Evolutionary conservation across 305 asterid species (phyloP), one percentile per base, ranked within the genome.

Genomic region (Fraxinus greggii): DNA sequence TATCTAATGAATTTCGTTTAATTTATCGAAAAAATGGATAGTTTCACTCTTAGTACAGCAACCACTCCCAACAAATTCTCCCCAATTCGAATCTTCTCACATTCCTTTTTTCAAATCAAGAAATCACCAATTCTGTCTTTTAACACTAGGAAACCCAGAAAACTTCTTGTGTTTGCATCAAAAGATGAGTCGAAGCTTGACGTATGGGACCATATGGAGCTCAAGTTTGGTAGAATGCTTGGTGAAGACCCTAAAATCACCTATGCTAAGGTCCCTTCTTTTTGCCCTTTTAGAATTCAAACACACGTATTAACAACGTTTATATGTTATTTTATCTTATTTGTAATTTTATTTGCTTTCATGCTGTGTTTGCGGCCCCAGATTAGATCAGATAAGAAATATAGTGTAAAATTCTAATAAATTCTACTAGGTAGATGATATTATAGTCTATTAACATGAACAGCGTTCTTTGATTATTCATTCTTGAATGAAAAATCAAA

Each of bases 231-330:
- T 42, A 86, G 91, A 89, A 89, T 96, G 93, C 81, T 94, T 78
- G 99, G 98, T 75, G 98, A 96, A 90, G 98, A 96, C 95, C 98
- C 99, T 78, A 93, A 94, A 90, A 51, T 93, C 74, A 94, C 98
- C 83, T 72, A 94, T 78, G 97, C 99, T 45, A 96, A 96, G 99
- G 99, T 95, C 75, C 80, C 42, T 76, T 75, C 48, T 75, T 67
- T 67, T 63, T 74, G 72, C 24, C 73, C 23, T 72, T 72, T 15
- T 13, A 12, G 26, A 31, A 15, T 31, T 70, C 12, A 31, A 15
- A 31, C 23, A 15, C 26, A 2, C 42, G 19, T 29, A 15, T 6
- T 69, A 42, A 42, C 17, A 12, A 42, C 31, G 23, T 12, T 69
- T 31, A 15, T 28, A 15, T 15, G 38, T 69, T 69, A 4, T 23